Evolutionary conservation across 208 protist genomes (phyloP).

Genomic region (Crithidia thermophila): DNA sequence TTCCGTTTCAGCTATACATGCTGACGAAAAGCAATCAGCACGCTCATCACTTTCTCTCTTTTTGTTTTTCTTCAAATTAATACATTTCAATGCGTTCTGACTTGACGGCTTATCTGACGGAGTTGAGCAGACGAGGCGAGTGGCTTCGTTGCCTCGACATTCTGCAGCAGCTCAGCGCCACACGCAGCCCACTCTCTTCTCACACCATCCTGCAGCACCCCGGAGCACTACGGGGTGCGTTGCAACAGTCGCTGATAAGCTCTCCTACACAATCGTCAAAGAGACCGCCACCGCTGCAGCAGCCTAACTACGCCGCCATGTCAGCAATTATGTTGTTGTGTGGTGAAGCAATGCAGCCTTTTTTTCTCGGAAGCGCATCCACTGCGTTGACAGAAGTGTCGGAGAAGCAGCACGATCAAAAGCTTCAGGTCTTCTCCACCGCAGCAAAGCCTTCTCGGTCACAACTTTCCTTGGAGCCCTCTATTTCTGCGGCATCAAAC

Average conservation of each 20-base stretch:
- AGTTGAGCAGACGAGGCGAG: conserved; percentile 1
- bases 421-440: too few relatives aligned
- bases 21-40: too few relatives aligned
- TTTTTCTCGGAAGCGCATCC: too few relatives aligned
- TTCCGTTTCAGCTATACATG: too few relatives aligned
- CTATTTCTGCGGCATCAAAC: too few relatives aligned
- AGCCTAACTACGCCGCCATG: too few relatives aligned
- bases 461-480: neutral
- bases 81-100: neutral
- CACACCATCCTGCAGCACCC: conserved; percentile 3
- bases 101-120: neutral
- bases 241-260: neutral
- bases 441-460: neutral
- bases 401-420: too few relatives aligned
- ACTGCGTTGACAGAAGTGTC: too few relatives aligned
- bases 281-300: too few relatives aligned
- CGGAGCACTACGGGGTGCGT: neutral
- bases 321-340: conserved; percentile 4
- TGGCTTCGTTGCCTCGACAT: conserved; percentile 19
- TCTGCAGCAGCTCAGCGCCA: neutral
- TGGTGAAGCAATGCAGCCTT: neutral
- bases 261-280: too few relatives aligned
- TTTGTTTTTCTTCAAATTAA: neutral
- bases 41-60: too few relatives aligned
- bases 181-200: neutral